phyloP scores from a whole-genome alignment of 371 early-diverging fungal species.

The Mortierella sp. region DNA sequence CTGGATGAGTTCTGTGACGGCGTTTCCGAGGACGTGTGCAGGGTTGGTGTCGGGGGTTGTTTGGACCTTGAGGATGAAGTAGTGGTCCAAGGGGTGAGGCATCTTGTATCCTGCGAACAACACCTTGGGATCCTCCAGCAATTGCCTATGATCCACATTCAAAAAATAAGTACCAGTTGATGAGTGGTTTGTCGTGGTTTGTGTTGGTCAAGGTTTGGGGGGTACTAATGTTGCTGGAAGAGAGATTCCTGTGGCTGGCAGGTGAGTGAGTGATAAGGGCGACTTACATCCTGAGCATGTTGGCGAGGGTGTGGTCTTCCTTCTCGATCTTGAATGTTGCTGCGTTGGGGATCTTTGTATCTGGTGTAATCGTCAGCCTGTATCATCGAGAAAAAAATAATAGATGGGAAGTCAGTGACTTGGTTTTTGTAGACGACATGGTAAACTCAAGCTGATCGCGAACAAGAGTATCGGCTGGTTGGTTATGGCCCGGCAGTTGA shows the following conservation, averaged over 20 bases:
- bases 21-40: constrained; percentile 82
- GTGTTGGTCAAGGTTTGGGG: neutral
- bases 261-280: constrained; percentile 14
- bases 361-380: constrained; percentile 88
- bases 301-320: constrained; percentile 98
- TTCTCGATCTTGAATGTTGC: constrained; percentile 93
- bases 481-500: neutral
- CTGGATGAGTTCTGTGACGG: constrained; percentile 83
- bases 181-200: neutral
- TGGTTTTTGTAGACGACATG: neutral
- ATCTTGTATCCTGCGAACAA: constrained; percentile 98
- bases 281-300: constrained; percentile 89
- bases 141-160: constrained; percentile 69
- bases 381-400: neutral
- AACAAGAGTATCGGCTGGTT: neutral
- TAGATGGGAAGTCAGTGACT: neutral
- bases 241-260: neutral
- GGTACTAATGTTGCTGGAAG: neutral
- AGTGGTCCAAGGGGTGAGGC: constrained; percentile 98
- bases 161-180: neutral
- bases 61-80: constrained; percentile 91
- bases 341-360: constrained; percentile 95
- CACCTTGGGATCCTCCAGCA: constrained; percentile 93
- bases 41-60: constrained; percentile 91
- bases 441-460: neutral